Evolutionary conservation across 176 grass and related monocot species (phyloP).

Genomic region (Puya raimondii): DNA sequence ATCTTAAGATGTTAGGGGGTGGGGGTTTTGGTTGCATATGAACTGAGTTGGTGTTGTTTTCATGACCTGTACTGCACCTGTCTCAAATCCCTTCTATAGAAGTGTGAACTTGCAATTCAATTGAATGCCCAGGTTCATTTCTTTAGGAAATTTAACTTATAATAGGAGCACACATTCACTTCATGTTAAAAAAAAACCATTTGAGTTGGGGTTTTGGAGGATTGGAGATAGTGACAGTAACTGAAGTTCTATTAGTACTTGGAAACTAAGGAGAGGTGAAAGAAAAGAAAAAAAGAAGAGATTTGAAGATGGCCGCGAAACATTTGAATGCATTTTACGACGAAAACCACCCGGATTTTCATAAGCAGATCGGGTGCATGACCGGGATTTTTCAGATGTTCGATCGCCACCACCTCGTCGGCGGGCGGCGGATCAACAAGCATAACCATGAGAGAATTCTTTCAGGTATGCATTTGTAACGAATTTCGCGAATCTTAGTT

Average conservation of each 20-base stretch:
- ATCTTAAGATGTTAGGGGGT: too few relatives aligned
- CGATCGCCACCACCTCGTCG: conserved; percentile 54
- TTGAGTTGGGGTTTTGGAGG: too few relatives aligned
- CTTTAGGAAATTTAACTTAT: too few relatives aligned
- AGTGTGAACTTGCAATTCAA: too few relatives aligned
- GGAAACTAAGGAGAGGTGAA: too few relatives aligned
- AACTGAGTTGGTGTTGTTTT: neutral
- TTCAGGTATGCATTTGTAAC: conserved; percentile 36
- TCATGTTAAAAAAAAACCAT: too few relatives aligned
- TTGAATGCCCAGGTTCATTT: too few relatives aligned
- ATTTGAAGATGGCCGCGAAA: conserved; percentile 29
- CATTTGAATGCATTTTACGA: conserved; percentile 16
- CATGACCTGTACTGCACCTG: neutral
- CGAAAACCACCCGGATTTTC: conserved; percentile 41
- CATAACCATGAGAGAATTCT: conserved; percentile 43
- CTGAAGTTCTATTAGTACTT: neutral
- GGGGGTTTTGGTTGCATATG: neutral
- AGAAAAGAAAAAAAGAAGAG: neutral
- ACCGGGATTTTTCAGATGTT: conserved; percentile 91
- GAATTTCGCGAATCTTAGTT: neutral
- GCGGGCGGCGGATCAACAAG: conserved; percentile 13
- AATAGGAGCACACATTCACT: too few relatives aligned
- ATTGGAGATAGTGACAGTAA: too few relatives aligned
- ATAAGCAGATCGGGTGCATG: conserved; percentile 84
- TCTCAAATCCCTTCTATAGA: too few relatives aligned